phyloP scores from a whole-genome alignment of 2,329 filamentous ascomycete genomes.

The Penicillium sp. region DNA sequence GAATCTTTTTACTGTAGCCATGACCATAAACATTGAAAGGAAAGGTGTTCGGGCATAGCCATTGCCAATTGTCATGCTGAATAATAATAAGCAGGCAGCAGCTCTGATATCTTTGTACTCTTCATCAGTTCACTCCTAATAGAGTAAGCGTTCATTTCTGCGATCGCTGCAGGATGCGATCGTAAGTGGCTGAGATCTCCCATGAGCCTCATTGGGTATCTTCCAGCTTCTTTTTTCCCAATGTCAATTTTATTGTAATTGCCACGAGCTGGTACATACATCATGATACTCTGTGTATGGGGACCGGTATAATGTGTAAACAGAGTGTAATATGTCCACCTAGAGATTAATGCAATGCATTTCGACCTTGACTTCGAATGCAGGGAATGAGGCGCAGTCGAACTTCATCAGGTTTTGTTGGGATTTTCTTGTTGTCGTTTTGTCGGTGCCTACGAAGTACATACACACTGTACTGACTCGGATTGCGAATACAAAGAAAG shows the following conservation, averaged over 20 bases:
- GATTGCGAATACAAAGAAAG: neutral
- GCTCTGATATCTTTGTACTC: neutral
- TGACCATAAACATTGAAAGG: no score
- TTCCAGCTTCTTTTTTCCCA: neutral
- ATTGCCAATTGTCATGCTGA: neutral
- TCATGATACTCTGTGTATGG: no score
- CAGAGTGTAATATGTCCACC: neutral
- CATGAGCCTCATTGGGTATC: neutral
- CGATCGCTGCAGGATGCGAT: neutral
- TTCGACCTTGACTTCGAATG: neutral
- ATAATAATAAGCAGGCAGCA: neutral
- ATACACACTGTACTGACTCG: no score
- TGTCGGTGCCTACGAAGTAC: neutral
- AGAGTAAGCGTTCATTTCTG: neutral
- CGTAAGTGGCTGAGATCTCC: neutral
- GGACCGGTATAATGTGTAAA: no score
- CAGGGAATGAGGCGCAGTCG: neutral
- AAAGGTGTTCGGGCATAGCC: neutral
- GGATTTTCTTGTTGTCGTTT: neutral
- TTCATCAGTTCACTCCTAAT: neutral
- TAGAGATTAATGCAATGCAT: neutral
- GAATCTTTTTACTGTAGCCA: neutral
- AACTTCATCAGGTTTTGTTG: neutral
- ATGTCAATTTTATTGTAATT: no score
- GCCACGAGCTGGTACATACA: no score